phyloP scores from a whole-genome alignment of 1,139 yeast genomes.

The Wickerhamomyces sp. region DNA sequence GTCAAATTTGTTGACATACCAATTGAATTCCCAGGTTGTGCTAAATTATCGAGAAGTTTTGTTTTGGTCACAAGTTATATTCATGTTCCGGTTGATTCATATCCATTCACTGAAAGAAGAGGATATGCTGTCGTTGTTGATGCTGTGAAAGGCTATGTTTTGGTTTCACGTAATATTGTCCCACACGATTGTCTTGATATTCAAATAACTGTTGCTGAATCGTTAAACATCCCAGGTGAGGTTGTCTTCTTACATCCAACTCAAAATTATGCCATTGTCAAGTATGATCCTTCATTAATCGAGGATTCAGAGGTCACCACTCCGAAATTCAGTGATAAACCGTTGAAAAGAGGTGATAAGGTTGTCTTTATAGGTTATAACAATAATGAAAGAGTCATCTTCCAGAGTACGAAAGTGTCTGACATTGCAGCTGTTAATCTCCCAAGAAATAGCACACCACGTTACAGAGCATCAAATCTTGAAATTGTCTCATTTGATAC shows the following conservation, averaged over 20 bases:
- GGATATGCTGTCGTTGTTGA: constrained; percentile 81
- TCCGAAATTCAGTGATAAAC: constrained; percentile 54
- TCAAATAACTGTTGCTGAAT: constrained; percentile 77
- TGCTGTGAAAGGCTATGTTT: constrained; percentile 70
- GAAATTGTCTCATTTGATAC: constrained; percentile 77
- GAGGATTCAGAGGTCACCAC: constrained; percentile 50
- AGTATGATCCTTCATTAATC: constrained; percentile 76
- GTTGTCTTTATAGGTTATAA: constrained; percentile 78
- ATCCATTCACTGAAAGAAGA: constrained; percentile 53
- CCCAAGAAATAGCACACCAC: constrained; percentile 69
- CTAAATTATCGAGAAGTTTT: constrained; percentile 52
- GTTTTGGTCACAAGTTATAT: constrained; percentile 63
- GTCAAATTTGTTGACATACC: constrained; percentile 74
- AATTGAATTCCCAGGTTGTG: constrained; percentile 50
- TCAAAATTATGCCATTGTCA: constrained; percentile 77
- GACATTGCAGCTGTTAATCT: constrained; percentile 72
- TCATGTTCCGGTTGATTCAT: constrained; percentile 73
- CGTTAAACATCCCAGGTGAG: constrained; percentile 73
- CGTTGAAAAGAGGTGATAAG: constrained; percentile 71
- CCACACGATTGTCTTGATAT: constrained; percentile 86
- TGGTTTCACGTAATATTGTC: constrained; percentile 72
- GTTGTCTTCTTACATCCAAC: constrained; percentile 86
- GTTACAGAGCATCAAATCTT: constrained; percentile 80
- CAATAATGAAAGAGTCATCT: constrained; percentile 60
- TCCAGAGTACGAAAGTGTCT: constrained; percentile 72